Evolutionary conservation across 345 rosid species (phyloP).

Genomic region (Hibiscus syriacus): DNA sequence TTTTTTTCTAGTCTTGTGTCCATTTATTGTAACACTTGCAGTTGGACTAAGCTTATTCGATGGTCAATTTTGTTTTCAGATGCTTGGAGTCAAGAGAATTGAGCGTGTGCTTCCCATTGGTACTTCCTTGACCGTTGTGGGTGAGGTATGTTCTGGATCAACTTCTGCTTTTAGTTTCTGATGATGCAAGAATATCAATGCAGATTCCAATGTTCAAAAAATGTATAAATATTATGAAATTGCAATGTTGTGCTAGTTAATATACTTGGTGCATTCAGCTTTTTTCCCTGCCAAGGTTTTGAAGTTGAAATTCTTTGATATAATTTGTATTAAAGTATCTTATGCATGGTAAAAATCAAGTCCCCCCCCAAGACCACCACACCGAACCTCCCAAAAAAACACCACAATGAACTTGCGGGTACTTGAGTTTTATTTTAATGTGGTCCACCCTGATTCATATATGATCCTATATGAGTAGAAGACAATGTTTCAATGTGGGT

Average conservation of each 20-base stretch:
- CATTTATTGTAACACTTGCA: not conserved
- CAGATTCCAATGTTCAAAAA: not conserved
- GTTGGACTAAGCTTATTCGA: slow-evolving; percentile 14
- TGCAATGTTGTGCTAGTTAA: not conserved
- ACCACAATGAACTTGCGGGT: not conserved
- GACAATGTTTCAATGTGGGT: not conserved
- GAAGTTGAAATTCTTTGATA: not conserved
- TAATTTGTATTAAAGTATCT: not conserved
- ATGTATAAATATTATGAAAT: not conserved
- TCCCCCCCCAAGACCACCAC: too few species aligned
- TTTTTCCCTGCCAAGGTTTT: not conserved
- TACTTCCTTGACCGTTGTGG: slow-evolving; percentile 80
- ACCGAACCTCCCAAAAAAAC: too few species aligned
- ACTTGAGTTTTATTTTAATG: not conserved
- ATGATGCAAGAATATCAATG: not conserved
- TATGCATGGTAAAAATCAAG: not conserved
- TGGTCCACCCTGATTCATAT: not conserved
- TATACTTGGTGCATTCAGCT: not conserved
- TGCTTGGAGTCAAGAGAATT: slow-evolving; percentile 96
- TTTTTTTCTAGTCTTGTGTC: slow-evolving; percentile 9
- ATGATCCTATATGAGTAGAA: not conserved
- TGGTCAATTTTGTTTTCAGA: slow-evolving; percentile 37
- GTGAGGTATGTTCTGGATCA: slow-evolving; percentile 55
- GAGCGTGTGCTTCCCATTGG: slow-evolving; percentile 93
- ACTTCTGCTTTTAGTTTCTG: not conserved